These are phyloP conservation scores for Coemansia sp. DNA, from an alignment of 192 early-diverging fungal species.

Conservation along the genomic window DNA sequence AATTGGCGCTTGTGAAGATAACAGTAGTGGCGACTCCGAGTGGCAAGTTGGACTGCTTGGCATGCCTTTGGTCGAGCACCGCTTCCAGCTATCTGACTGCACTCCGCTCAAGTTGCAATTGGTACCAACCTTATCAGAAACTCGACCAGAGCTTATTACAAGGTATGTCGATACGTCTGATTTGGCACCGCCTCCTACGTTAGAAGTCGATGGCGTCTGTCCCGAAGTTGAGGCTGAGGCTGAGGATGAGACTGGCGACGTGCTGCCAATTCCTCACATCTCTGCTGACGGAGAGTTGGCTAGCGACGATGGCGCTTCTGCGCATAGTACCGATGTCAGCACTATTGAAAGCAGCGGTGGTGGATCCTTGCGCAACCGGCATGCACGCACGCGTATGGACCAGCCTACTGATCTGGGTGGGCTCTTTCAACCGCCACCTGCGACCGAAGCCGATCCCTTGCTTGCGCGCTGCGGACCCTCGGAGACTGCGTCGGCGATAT, in stretches of 20 bases:
- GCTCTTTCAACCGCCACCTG: slow-evolving; percentile 5
- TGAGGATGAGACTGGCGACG: not conserved
- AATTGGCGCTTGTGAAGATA: not conserved
- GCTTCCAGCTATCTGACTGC: not conserved
- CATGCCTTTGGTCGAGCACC: not conserved
- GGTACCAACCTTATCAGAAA: not conserved
- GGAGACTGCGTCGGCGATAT: slow-evolving; percentile 3
- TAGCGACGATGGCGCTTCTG: not conserved
- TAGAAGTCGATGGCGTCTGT: not conserved
- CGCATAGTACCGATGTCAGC: no score
- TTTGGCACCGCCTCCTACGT: not conserved
- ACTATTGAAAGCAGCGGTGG: not conserved
- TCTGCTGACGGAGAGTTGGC: not conserved
- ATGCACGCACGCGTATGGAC: not conserved
- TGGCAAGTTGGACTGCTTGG: not conserved
- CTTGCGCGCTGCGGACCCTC: not conserved
- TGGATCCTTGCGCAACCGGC: slow-evolving; percentile 6
- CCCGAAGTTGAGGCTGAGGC: not conserved
- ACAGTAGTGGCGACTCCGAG: not conserved
- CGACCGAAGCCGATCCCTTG: not conserved
- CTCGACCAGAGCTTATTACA: not conserved
- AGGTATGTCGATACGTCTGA: not conserved
- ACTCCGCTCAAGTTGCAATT: not conserved
- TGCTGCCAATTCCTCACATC: not conserved
- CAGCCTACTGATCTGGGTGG: slow-evolving; percentile 2